phyloP scores from a whole-genome alignment of 345 rosid genomes.

The Trapa bicornis region DNA sequence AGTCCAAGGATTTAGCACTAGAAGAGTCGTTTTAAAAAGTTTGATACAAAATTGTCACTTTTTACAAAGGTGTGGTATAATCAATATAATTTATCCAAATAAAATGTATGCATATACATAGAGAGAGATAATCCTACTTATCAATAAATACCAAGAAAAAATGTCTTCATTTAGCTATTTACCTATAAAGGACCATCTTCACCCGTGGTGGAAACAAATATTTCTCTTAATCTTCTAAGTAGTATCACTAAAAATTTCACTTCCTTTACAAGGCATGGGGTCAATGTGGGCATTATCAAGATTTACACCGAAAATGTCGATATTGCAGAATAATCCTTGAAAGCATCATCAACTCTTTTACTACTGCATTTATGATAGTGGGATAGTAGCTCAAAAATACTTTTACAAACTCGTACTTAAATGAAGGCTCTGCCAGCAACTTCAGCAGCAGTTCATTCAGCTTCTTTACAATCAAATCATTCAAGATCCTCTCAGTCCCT shows the following conservation, averaged over 20 bases:
- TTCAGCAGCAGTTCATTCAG: conserved; percentile 64
- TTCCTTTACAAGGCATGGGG: conserved; percentile 84
- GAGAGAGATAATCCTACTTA: too few relatives aligned
- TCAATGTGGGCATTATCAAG: conserved; percentile 76
- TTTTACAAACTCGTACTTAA: conserved; percentile 26
- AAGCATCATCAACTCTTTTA: too few relatives aligned
- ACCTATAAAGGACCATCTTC: conserved; percentile 78
- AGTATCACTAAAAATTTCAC: conserved; percentile 50
- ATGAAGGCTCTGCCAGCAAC: conserved; percentile 16
- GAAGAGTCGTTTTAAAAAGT: too few relatives aligned
- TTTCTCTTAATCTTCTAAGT: conserved; percentile 56
- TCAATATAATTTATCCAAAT: too few relatives aligned
- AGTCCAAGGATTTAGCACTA: too few relatives aligned
- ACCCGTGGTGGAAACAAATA: conserved; percentile 53
- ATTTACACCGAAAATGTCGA: conserved; percentile 72
- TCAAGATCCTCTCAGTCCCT: conserved; percentile 63
- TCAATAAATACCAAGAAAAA: too few relatives aligned
- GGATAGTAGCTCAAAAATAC: too few relatives aligned
- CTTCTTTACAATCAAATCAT: conserved; percentile 29
- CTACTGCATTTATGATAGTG: too few relatives aligned
- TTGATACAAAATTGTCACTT: too few relatives aligned
- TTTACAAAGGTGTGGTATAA: too few relatives aligned
- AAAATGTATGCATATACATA: too few relatives aligned
- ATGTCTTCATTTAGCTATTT: neutral
- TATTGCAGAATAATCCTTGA: too few relatives aligned